Evolutionary conservation across 108 stramenopile genomes (phyloP), one percentile per base, ranked within the genome.

Genomic region (Ochromonas danica): DNA sequence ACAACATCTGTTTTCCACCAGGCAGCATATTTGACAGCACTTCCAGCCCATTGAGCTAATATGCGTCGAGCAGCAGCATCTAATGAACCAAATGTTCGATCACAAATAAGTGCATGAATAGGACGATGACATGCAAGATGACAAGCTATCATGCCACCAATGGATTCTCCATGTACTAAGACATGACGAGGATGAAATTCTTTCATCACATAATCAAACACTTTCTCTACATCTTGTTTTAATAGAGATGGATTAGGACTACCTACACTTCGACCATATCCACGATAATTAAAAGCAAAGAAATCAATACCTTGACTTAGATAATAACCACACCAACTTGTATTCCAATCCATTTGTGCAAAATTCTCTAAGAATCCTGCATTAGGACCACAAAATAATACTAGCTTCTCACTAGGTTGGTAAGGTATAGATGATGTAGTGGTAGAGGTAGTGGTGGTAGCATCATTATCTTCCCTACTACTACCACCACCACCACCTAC

Each of bases 1-100:
- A 67, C 63, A 36, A 67, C 63, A 36, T 67, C 31, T 67, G 63
- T 67, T 67, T 67, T 33, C 63, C 63, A 67, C 31, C 17, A 67
- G 6, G 14, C 45, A 14, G 22, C 6, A 6, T 14, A 51, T 6
- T 22, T 6, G 6, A 51, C 45, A 51, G 45, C 45, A 51, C 22
- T 22, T 51, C 22, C 14, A 14, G 45, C 45, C 45, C 45, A 51
- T 51, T 6, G 22, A 22, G 14, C 45, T 14, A 51, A 22, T 22
- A 51, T 51, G 6, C 45, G 6, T 22, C 45, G 14, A 14, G 45
- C 45, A 51, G 45, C 22, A 6, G 45, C 6, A 51, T 51, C 45
- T 22, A 51, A 51, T 6, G 45, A 51, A 51, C 14, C 45, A 51
- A 51, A 51, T 14, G 45, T 51, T 51, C 45, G 45, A 51, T 51